phyloP scores from a whole-genome alignment of 495 filamentous ascomycete genomes.

The Penicillium mononematosum region DNA sequence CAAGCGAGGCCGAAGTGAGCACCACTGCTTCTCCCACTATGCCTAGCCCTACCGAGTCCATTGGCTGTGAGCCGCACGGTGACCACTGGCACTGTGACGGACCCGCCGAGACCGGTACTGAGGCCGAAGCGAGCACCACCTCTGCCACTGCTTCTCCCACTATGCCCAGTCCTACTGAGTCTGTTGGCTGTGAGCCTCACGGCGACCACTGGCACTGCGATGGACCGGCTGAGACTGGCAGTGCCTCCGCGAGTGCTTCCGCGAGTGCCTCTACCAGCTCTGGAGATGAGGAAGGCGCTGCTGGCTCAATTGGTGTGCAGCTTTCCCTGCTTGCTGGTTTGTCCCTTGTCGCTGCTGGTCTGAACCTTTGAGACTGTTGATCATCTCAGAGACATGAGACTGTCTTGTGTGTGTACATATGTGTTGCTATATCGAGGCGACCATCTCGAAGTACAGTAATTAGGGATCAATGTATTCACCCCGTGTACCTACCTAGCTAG shows the following conservation, averaged over 20 bases:
- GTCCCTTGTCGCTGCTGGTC: not conserved
- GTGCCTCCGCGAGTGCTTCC: not conserved
- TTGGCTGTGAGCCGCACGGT: conserved; percentile 30
- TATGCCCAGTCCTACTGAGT: conserved; percentile 27
- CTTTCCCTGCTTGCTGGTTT: conserved; percentile 1
- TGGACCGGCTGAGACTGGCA: conserved; percentile 21
- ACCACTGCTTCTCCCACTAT: conserved; percentile 5
- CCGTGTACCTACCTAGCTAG: no score
- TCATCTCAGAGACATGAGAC: no score
- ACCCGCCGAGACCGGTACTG: conserved; percentile 14
- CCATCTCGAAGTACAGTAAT: no score
- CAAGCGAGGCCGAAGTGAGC: not conserved
- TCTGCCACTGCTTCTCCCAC: conserved; percentile 9
- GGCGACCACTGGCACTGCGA: conserved; percentile 35
- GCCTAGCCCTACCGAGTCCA: conserved; percentile 29
- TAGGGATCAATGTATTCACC: no score
- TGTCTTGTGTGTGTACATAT: not conserved
- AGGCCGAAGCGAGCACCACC: not conserved
- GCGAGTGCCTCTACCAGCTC: not conserved
- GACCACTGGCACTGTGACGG: conserved; percentile 36
- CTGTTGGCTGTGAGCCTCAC: conserved; percentile 30
- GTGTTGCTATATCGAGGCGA: not conserved
- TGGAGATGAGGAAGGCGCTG: not conserved
- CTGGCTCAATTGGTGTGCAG: not conserved
- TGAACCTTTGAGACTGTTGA: not conserved